Base-by-base conservation (phyloP, 495 filamentous ascomycete species). In the Hypoxylon lienhwacheense region DNA sequence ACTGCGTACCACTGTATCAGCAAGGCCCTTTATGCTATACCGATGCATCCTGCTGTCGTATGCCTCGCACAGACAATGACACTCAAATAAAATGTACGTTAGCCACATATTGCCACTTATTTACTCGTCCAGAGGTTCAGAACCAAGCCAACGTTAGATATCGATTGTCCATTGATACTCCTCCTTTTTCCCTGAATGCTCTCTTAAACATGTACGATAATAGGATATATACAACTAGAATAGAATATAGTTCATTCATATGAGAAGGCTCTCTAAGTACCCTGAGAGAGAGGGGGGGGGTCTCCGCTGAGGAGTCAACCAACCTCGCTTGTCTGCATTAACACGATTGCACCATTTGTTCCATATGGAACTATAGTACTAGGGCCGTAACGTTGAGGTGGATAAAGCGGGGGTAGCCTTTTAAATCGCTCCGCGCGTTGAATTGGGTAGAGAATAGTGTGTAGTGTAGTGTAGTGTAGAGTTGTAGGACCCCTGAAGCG, bases 311-410 rank as follows among this genome's bases (percentile, higher is more conserved):
- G 41, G 31, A 35, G n/a, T 41, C 29, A 15, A 44, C 47, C 47
- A 53, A 29, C 52, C 58, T 61, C 47, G 47, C 51, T 43, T 26
- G 34, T 26, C 31, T 43, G 33, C 20, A 17, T 20, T 51, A 47
- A 50, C 52, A 42, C 48, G 36, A 61, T 61, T 47, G 58, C 58
- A 61, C 58, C 58, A 55, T 55, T 41, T 60, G 58, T 47, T 47
- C 58, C 58, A 33, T 55, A 52, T 35, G 52, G 58, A 55, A 52
- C 52, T 61, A 46, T 37, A 55, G 24, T 36, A 53, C 48, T 61
- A 61, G 58, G 58, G 52, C 58, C 58, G 58, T 52, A 61, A 61
- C 58, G 52, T 47, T 51, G 47, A 48, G 11, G 42, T 42, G 26
- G 41, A 47, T 24, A 61, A 61, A 61, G 58, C 58, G 58, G 58